Base-by-base conservation (phyloP, 345 rosid genomes). In the Linum usitatissimum region DNA sequence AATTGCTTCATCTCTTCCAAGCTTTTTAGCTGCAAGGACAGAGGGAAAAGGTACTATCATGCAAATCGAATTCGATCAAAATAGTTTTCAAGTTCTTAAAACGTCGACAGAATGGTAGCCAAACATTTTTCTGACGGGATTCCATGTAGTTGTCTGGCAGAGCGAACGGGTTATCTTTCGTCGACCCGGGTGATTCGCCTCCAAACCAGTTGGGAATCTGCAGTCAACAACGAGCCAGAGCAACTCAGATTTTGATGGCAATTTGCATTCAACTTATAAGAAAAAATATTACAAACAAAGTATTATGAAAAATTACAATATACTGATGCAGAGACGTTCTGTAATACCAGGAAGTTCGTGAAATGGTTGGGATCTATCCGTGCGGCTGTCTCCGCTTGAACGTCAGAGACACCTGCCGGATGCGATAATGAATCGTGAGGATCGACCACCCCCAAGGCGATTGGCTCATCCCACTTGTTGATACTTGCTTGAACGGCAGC, bases 381-480 rank as follows among this genome's bases (percentile, higher is more conserved):
- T 36, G 85, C 59, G 23, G 97, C 96, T 71, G 95, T 73, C 76
- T 94, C 97, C 23, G 97, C 80, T 75, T 86, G 97, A 70, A 81
- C 82, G 75, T 90, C 99, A 64, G 97, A 86, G 13, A 84, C 91
- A 23, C 99, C 99, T 0, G 99, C 99, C 59, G 99, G 93, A 84
- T 94, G 99, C 64, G 96, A 85, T 53, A 88, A 67, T 30, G 97
- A 94, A 71, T 94, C 99, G 30, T 94, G 99, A 13, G 96, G 95
- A 81, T 90, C 99, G 71, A 88, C 80, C 59, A 81, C 78, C 75
- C 97, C 99, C 70, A 90, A 73, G 42, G 90, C 74, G 78, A 90
- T 76, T 56, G 91, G 86, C 72, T 88, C 91, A 78, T 88, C 82
- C 99, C 99, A 94, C 74, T 78, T 82, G 81, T 90, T 94, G 71